phyloP scores from a whole-genome alignment of 1,284 basidiomycete genomes.

The Cystodermella granulosa region DNA sequence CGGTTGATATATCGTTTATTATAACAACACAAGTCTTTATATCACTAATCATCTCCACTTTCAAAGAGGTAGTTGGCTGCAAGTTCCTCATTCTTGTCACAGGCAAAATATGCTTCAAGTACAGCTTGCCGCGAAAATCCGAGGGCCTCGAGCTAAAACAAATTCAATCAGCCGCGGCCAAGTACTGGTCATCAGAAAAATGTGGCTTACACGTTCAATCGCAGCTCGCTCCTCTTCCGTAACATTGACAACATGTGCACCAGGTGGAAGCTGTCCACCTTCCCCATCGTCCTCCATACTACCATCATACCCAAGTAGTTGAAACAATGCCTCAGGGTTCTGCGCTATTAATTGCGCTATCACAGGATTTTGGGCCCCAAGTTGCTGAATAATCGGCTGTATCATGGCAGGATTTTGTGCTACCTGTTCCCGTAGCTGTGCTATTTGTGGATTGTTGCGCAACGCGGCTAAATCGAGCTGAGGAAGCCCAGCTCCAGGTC shows the following conservation, averaged over 20 bases:
- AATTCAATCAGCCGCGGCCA: slow-evolving; percentile 11
- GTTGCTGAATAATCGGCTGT: slow-evolving; percentile 79
- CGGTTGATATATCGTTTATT: too few relatives aligned
- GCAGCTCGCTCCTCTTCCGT: slow-evolving; percentile 82
- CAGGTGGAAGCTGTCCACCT: slow-evolving; percentile 51
- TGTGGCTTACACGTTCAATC: slow-evolving; percentile 80
- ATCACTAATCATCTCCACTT: slow-evolving; percentile 55
- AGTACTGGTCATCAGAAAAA: slow-evolving; percentile 12
- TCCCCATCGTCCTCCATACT: slow-evolving; percentile 48
- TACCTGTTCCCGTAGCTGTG: slow-evolving; percentile 66
- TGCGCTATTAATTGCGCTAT: slow-evolving; percentile 62
- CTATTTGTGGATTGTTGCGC: slow-evolving; percentile 58
- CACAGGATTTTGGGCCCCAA: slow-evolving; percentile 68
- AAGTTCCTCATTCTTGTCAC: slow-evolving; percentile 92
- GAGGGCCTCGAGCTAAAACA: slow-evolving; percentile 67
- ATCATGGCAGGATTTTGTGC: slow-evolving; percentile 71
- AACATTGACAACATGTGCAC: slow-evolving; percentile 69
- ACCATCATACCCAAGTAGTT: slow-evolving; percentile 52
- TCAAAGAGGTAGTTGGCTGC: slow-evolving; percentile 92
- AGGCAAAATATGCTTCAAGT: slow-evolving; percentile 84
- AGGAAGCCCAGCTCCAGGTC: slow-evolving; percentile 30
- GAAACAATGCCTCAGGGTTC: slow-evolving; percentile 68
- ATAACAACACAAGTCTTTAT: not conserved
- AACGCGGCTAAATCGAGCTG: slow-evolving; percentile 52
- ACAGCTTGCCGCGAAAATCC: slow-evolving; percentile 78